phyloP scores from a whole-genome alignment of 2,329 filamentous ascomycete genomes.

The Coniochaeta pulveracea region DNA sequence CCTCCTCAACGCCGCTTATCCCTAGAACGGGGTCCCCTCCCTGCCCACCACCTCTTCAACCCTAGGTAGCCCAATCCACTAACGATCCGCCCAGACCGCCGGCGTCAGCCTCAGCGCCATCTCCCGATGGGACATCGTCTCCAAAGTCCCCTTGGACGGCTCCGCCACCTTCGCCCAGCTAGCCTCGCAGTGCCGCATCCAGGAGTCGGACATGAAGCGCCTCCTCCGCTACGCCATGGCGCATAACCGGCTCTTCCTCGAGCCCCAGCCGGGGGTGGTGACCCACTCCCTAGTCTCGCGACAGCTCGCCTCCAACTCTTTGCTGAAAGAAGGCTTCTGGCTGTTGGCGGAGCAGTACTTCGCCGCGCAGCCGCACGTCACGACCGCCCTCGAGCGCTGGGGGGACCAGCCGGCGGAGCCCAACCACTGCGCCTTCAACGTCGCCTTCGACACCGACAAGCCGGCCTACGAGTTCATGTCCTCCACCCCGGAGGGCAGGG shows the following conservation, averaged over 20 bases:
- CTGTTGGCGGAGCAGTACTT: not conserved
- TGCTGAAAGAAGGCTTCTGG: conserved; percentile 2
- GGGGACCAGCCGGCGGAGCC: conserved; percentile 1
- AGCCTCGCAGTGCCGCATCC: not conserved
- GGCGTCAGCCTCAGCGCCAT: not conserved
- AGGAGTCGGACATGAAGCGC: not conserved
- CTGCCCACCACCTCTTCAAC: not conserved
- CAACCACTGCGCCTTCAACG: conserved; percentile 5
- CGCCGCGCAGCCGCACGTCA: not conserved
- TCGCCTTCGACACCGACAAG: not conserved
- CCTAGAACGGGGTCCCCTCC: not conserved
- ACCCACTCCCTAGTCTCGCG: not conserved
- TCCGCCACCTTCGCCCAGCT: not conserved
- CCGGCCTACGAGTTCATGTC: conserved; percentile 4
- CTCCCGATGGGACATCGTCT: not conserved
- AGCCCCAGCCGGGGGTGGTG: not conserved
- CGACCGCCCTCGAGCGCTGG: conserved; percentile 6
- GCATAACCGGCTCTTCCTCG: conserved; percentile 2
- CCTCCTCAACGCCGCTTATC: not conserved
- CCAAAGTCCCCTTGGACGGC: not conserved
- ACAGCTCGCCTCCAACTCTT: not conserved
- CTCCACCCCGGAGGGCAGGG: not conserved
- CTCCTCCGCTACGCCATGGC: conserved; percentile 4
- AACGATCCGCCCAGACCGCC: not conserved
- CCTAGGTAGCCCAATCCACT: not conserved